phyloP scores from a whole-genome alignment of 179 eudicot species.

The Heliamphora pulchella region DNA sequence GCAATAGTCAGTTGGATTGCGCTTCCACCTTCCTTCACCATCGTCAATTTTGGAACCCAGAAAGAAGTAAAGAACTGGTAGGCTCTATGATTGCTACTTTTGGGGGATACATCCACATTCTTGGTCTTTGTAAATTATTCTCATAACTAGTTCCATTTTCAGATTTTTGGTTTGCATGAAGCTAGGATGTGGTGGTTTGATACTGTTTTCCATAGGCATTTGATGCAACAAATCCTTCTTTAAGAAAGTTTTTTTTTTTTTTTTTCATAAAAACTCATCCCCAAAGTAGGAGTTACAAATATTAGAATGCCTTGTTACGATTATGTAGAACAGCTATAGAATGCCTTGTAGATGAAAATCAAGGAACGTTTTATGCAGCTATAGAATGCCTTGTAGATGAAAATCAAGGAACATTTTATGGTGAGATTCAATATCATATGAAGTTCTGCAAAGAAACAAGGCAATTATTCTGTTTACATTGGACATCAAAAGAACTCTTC shows the following conservation, averaged over 20 bases:
- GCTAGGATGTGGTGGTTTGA: not conserved
- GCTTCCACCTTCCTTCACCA: constrained; percentile 82
- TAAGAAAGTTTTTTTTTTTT: no score
- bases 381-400: not conserved
- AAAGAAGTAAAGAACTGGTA: constrained; percentile 88
- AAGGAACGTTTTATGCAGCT: not conserved
- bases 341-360: not conserved
- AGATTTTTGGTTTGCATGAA: not conserved
- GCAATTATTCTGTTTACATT: not conserved
- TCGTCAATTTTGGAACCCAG: constrained; percentile 75
- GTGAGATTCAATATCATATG: not conserved
- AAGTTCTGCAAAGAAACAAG: not conserved
- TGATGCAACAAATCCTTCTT: not conserved
- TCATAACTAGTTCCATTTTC: not conserved
- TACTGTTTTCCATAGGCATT: not conserved
- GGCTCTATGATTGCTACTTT: constrained; percentile 17
- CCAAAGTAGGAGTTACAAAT: not conserved
- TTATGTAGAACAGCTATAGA: not conserved
- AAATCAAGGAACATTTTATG: not conserved
- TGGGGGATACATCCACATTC: not conserved
- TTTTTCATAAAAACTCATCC: not conserved
- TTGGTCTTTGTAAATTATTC: not conserved
- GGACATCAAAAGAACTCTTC: no score
- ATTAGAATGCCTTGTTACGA: not conserved
- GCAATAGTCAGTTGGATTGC: constrained; percentile 62